phyloP scores from a whole-genome alignment of 371 early-diverging fungal genomes.

The Lichtheimia corymbifera region DNA sequence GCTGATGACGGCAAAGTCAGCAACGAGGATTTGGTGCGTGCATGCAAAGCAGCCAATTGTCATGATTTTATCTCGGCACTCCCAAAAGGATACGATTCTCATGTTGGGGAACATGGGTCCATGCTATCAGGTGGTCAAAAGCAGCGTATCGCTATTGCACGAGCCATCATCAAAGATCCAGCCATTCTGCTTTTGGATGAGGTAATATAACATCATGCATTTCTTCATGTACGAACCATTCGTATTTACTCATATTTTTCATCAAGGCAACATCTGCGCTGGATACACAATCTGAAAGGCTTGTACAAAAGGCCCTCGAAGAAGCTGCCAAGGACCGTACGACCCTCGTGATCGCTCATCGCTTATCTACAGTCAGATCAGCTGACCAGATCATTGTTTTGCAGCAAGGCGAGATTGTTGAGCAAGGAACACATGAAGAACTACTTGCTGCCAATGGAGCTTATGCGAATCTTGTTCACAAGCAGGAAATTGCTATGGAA shows the following conservation, averaged over 20 bases:
- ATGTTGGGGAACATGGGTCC: conserved; percentile 63
- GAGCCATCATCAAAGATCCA: conserved; percentile 78
- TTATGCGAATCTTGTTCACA: conserved; percentile 52
- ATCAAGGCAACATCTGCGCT: conserved; percentile 68
- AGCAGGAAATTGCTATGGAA: conserved; percentile 40
- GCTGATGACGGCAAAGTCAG: conserved; percentile 20
- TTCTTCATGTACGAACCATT: background rate
- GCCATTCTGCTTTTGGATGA: conserved; percentile 62
- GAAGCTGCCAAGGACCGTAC: conserved; percentile 69
- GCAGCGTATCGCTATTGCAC: conserved; percentile 71
- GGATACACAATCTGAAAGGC: conserved; percentile 78
- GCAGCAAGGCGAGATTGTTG: conserved; percentile 67
- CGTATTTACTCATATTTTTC: conserved; percentile 20
- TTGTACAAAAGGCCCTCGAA: conserved; percentile 76
- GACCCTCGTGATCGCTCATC: conserved; percentile 88
- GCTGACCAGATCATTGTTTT: conserved; percentile 86
- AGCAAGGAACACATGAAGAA: conserved; percentile 65
- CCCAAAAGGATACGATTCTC: conserved; percentile 74
- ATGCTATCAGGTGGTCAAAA: conserved; percentile 79
- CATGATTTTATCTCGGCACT: conserved; percentile 75
- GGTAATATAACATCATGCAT: background rate
- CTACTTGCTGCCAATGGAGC: conserved; percentile 40
- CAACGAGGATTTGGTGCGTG: conserved; percentile 45
- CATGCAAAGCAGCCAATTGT: conserved; percentile 69
- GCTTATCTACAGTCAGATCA: conserved; percentile 69